Percentiles rank a stretch among this genome's conserved stretches.
phyloP scores from a whole-genome alignment of 108 stramenopile species.

The Stephanodiscus triporus region DNA sequence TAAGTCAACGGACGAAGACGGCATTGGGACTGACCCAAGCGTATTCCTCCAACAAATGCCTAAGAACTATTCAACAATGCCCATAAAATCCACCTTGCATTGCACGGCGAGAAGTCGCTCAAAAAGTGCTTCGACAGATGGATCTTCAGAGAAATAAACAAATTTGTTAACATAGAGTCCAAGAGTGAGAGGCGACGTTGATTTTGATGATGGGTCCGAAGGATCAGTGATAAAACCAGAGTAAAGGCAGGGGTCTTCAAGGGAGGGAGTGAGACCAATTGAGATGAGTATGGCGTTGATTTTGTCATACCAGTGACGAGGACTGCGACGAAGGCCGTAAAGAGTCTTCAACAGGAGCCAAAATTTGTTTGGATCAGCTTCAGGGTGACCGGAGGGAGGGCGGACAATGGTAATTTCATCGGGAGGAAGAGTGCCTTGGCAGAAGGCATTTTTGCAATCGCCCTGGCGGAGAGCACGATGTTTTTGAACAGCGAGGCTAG shows the following conservation, averaged over 20 bases:
- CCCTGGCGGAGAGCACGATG: constrained; percentile 28
- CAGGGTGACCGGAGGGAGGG: constrained; percentile 21
- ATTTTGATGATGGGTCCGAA: background rate
- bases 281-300: background rate
- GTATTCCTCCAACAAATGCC: too few relatives aligned
- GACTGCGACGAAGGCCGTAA: constrained; percentile 21
- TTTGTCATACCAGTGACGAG: constrained; percentile 43
- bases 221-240: background rate
- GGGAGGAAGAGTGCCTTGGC: constrained; percentile 14
- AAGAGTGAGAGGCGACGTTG: background rate
- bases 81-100: constrained; percentile 17
- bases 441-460: constrained; percentile 49
- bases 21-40: too few relatives aligned
- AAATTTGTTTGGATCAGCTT: background rate
- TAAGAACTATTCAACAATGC: constrained; percentile 18
- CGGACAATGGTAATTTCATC: constrained; percentile 19
- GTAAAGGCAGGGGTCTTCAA: constrained; percentile 37
- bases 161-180: constrained; percentile 23
- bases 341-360: constrained; percentile 30
- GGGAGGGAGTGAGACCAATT: constrained; percentile 22
- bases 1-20: too few relatives aligned
- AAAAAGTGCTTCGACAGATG: constrained; percentile 1
- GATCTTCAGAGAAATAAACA: constrained; percentile 13
- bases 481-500: background rate
- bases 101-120: background rate